phyloP scores from a whole-genome alignment of 805 yeast genomes.

The Kregervanrija fluxuum region DNA sequence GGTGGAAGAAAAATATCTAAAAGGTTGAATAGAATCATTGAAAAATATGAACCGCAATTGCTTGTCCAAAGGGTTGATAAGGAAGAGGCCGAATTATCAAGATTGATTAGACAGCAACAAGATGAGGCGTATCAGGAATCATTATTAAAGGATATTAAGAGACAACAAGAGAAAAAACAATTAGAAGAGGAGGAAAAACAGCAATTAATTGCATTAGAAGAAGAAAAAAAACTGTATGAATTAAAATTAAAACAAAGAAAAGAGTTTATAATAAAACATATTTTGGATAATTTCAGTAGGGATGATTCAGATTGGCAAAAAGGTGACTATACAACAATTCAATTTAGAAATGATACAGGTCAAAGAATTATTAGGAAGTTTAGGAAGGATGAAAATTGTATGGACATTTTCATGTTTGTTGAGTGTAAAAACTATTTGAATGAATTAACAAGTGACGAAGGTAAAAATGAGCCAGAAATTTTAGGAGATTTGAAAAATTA shows the following conservation, averaged over 20 bases:
- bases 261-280: slow-evolving; percentile 12
- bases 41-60: slow-evolving; percentile 56
- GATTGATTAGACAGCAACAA: slow-evolving; percentile 55
- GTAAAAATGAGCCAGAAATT: slow-evolving; percentile 9
- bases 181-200: slow-evolving; percentile 18
- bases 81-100: slow-evolving; percentile 49
- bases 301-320: slow-evolving; percentile 15
- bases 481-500: slow-evolving; percentile 7
- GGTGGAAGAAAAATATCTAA: slow-evolving; percentile 22
- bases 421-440: slow-evolving; percentile 31
- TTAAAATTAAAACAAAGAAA: slow-evolving; percentile 13
- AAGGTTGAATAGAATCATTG: slow-evolving; percentile 35
- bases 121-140: slow-evolving; percentile 62
- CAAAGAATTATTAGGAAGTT: slow-evolving; percentile 40
- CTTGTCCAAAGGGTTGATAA: slow-evolving; percentile 51
- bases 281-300: slow-evolving; percentile 1
- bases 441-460: slow-evolving; percentile 6
- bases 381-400: slow-evolving; percentile 29
- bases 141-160: slow-evolving; percentile 46
- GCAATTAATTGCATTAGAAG: slow-evolving; percentile 14
- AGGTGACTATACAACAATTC: slow-evolving; percentile 35
- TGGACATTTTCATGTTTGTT: slow-evolving; percentile 44
- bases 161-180: slow-evolving; percentile 37
- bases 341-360: slow-evolving; percentile 51
- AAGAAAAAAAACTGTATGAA: slow-evolving; percentile 12